Evolutionary conservation across 129 eudicot species (phyloP), one percentile per base, ranked within the genome.

Genomic region (Pseudognaphalium luteoalbum): DNA sequence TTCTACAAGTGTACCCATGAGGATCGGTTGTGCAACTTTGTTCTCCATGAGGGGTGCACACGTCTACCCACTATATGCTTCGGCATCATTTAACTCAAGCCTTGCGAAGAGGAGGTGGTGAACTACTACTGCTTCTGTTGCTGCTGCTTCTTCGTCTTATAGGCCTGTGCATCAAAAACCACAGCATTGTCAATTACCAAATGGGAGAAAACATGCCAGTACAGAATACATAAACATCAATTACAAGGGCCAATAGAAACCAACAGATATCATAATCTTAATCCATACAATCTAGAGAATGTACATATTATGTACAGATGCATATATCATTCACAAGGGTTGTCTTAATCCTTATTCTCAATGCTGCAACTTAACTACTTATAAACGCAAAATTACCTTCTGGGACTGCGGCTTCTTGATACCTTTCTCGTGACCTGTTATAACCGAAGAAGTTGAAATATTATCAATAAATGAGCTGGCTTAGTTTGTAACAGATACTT

Each of bases 371-470:
- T 21, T 5, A 60, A 60, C 66, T 61, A 61, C 66, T 22, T 20
- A 60, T 60, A 20, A 9, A 60, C 4, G 30, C 30, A 20, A 41
- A 20, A 12, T 9, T 81, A 88, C 97, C 97, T 91, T 83, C 83
- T 88, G 14, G 97, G 97, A 77, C 95, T 87, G 75, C 92, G 88
- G 59, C 91, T 91, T 86, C 85, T 83, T 50, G 97, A 85, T 61
- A 85, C 52, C 81, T 86, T 91, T 54, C 90, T 84, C 17, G 92
- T 78, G 65, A 72, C 90, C 90, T 86, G 79, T 76, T 9, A 66
- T 64, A 25, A 35, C 64, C 12, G 33, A 60, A 33, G 61, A 64
- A 63, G 29, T 30, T 51, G 16, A 17, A 56, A 5, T 35, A 19
- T 12, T 35, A n/a, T 56, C 67, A 57, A 2, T 21, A 37, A 25